Evolutionary conservation across 441 rosid genomes (phyloP), one percentile per base, ranked within the genome.

Genomic region (Melastoma candidum): DNA sequence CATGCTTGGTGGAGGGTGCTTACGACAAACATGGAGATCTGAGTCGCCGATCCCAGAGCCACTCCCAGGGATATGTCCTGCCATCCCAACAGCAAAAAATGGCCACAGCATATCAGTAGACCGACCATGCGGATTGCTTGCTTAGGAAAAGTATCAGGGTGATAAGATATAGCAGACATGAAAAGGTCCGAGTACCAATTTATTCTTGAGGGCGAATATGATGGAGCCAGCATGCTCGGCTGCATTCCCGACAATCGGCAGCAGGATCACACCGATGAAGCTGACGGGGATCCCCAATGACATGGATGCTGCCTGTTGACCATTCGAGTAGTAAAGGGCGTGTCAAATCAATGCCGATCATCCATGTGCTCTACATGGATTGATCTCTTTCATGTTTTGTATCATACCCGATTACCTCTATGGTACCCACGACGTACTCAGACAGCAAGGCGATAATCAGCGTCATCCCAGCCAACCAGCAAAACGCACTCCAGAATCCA

Each of bases 191-290:
- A 10, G 41, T 68, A 77, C 83, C 48, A 74, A 61, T 62, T 79
- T 77, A 68, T 70, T 79, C 70, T 79, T 82, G 61, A 73, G 78
- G 10, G 88, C 88, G 26, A 82, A 82, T 11, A 79, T 79, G 71
- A 79, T 64, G 12, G 88, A 76, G 39, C 84, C 84, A 9, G 84
- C 88, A n/a, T 82, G 88, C 43, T 82, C 88, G 11, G 88, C 88
- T 1, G 88, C 88, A 53, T 82, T 82, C 36, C 88, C 84, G 61
- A 82, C 85, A 13, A 82, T 82, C 2, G 88, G 88, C 26, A 82
- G 76, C 73, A 76, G 55, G 25, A 75, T 77, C 36, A 81, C 74
- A 59, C 81, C 77, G 60, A 68, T 72, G 50, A 82, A 78, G 69
- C 78, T 74, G 17, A 82, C 54, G 11, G 78, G 73, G 39, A 82